phyloP scores from a whole-genome alignment of 352 stramenopile species.

The Pythium plurisporium region DNA sequence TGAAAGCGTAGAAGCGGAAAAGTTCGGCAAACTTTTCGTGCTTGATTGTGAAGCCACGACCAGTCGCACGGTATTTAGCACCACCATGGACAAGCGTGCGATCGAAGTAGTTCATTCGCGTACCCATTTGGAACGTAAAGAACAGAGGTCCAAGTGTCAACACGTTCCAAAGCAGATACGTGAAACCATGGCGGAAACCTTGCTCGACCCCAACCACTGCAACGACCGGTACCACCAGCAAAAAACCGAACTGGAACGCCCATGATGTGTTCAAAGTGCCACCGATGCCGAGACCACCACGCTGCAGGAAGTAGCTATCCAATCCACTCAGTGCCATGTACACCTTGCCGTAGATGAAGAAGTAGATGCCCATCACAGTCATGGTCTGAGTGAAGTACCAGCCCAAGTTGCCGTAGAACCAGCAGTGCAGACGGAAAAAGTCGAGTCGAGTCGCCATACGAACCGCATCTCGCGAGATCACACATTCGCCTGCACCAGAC shows the following conservation, averaged over 20 bases:
- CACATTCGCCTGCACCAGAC: constrained; percentile 96
- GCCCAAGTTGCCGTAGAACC: constrained; percentile 98
- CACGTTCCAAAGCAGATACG: constrained; percentile 93
- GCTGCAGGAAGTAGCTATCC: constrained; percentile 89
- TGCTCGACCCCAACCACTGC: constrained; percentile 96
- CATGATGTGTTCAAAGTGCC: constrained; percentile 95
- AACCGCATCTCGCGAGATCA: constrained; percentile 95
- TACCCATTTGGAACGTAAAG: constrained; percentile 99
- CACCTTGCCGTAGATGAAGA: constrained; percentile 97
- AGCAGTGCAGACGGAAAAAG: constrained; percentile 96
- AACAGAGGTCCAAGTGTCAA: constrained; percentile 97
- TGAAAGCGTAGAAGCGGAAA: constrained; percentile 97
- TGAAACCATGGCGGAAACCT: constrained; percentile 92
- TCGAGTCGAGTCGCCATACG: constrained; percentile 94
- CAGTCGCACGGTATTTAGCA: constrained; percentile 97
- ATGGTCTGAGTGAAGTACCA: constrained; percentile 98
- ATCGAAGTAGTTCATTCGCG: constrained; percentile 97
- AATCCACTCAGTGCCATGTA: constrained; percentile 94
- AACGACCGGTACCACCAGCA: constrained; percentile 96
- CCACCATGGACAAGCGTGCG: constrained; percentile 97
- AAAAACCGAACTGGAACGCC: constrained; percentile 94
- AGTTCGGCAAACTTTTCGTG: constrained; percentile 97
- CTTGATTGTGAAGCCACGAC: constrained; percentile 98
- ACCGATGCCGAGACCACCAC: constrained; percentile 91
- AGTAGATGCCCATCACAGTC: constrained; percentile 97